These are phyloP conservation scores for Trichoderma koningii DNA, from an alignment of 2,329 filamentous ascomycete species.

Conservation along the genomic window DNA sequence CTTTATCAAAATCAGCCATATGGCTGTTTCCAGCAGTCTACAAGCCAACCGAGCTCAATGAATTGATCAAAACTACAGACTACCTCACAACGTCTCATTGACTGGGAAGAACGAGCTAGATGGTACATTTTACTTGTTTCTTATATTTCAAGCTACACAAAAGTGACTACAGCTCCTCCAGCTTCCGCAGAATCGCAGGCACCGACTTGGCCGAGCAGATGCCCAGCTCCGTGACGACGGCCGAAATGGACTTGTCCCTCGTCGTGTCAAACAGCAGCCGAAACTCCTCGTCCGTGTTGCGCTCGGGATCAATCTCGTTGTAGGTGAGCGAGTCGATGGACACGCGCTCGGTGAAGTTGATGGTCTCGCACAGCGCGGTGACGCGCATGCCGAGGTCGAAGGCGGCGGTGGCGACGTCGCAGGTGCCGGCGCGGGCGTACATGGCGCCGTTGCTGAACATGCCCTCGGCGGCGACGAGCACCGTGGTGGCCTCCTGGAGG, in stretches of 20 bases:
- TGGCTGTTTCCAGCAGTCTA: too few relatives aligned
- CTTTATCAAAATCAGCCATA: too few relatives aligned
- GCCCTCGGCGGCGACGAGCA: constrained; percentile 87
- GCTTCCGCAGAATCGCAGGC: constrained; percentile 60
- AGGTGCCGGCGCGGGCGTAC: constrained; percentile 85
- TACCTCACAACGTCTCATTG: too few relatives aligned
- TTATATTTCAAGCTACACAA: neutral
- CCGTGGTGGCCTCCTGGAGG: constrained; percentile 66
- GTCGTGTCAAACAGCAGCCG: constrained; percentile 89
- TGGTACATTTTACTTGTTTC: neutral
- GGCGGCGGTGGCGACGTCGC: constrained; percentile 81
- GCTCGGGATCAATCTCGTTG: constrained; percentile 85
- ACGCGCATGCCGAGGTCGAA: constrained; percentile 75
- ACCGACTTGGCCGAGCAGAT: constrained; percentile 84
- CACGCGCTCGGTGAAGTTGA: constrained; percentile 88
- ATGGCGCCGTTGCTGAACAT: constrained; percentile 95
- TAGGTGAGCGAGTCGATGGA: constrained; percentile 89
- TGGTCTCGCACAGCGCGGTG: constrained; percentile 86
- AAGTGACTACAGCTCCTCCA: constrained; percentile 55
- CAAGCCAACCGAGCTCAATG: too few relatives aligned
- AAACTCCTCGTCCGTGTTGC: constrained; percentile 57
- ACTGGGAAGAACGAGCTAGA: neutral
- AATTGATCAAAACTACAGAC: too few relatives aligned
- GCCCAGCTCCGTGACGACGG: constrained; percentile 90
- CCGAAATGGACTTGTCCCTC: constrained; percentile 79